Evolutionary conservation across 2,329 filamentous ascomycete species (phyloP).

Genomic region (Fusarium falciforme): DNA sequence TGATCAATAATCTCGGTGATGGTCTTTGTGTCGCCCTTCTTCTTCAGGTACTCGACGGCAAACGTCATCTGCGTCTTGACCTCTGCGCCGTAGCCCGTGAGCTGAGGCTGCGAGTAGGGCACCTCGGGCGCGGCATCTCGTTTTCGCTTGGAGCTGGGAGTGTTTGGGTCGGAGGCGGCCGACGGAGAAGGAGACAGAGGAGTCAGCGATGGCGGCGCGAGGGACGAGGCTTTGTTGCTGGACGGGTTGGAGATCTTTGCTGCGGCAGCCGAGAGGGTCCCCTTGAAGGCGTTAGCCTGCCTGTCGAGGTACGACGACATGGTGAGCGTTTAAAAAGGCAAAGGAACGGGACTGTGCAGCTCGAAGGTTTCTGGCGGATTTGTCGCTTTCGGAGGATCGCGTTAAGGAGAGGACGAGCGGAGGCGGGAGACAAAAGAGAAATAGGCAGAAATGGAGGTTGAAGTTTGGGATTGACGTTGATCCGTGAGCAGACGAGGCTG

Average conservation of each 20-base stretch:
- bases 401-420: slow-evolving; percentile 19
- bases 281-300: slow-evolving; percentile 72
- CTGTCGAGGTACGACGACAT: slow-evolving; percentile 75
- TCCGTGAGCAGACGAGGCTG: slow-evolving; percentile 40
- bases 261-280: slow-evolving; percentile 71
- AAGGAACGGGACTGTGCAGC: slow-evolving; percentile 3
- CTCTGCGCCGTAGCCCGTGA: slow-evolving; percentile 80
- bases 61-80: slow-evolving; percentile 90
- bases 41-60: slow-evolving; percentile 84
- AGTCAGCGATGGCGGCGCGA: slow-evolving; percentile 54
- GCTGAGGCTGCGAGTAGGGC: slow-evolving; percentile 79
- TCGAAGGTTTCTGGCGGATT: slow-evolving; percentile 1
- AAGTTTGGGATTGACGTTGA: slow-evolving; percentile 35
- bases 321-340: slow-evolving; percentile 37
- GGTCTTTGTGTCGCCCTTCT: slow-evolving; percentile 74
- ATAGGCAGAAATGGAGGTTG: slow-evolving; percentile 24
- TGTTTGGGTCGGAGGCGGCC: slow-evolving; percentile 68
- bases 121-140: slow-evolving; percentile 66
- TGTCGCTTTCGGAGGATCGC: slow-evolving; percentile 4
- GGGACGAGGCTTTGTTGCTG: slow-evolving; percentile 48
- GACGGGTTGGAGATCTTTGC: slow-evolving; percentile 68
- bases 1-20: slow-evolving; percentile 85
- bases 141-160: slow-evolving; percentile 73
- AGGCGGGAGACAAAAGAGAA: slow-evolving; percentile 22
- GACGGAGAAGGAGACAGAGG: slow-evolving; percentile 73